Evolutionary conservation across 805 yeast genomes (phyloP), one percentile per base, ranked within the genome.

Genomic region (Starmerella kuoi): DNA sequence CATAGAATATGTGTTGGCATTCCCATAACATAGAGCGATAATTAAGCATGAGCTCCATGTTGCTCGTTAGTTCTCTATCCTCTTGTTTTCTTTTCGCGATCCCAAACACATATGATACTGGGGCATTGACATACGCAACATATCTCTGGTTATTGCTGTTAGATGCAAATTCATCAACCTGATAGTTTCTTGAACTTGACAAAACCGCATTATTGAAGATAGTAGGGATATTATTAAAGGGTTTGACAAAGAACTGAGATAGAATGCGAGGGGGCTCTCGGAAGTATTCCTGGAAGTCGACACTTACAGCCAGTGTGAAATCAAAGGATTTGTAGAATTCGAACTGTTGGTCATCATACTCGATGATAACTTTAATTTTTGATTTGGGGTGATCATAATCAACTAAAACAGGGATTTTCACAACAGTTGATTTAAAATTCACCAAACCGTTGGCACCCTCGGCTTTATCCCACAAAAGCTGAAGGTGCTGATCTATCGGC

Each of bases 211-310:
- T 54, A 3, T 66, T 52, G 5, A 81, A 59, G 41, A 80, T 61
- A 2, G 79, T 64, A 0, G 91, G 93, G 52, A 7, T 61, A 60
- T 0, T 64, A 42, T 21, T 68, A 66, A 78, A 65, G 4, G 86
- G 69, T 17, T 83, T 79, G 35, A 83, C 67, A 12, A 79, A 73
- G 55, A 80, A 84, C 51, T 76, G 79, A 4, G 85, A 75, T 49
- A 72, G 77, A 1, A 83, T 61, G 23, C 66, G 25, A 61, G 15
- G 69, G 57, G 2, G 70, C 58, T 48, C 31, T 12, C 74, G 72
- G 63, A 81, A 82, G 9, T 77, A 74, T 56, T 84, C 94, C 53
- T 81, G 88, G 2, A 82, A 93, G 2, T 84, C 76, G 1, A 82
- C 91, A 0, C 85, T 77, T 6, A 82, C 62, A 4, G 72, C 66